phyloP scores from a whole-genome alignment of 768 basidiomycete genomes.

The Lentinus tigrinus region DNA sequence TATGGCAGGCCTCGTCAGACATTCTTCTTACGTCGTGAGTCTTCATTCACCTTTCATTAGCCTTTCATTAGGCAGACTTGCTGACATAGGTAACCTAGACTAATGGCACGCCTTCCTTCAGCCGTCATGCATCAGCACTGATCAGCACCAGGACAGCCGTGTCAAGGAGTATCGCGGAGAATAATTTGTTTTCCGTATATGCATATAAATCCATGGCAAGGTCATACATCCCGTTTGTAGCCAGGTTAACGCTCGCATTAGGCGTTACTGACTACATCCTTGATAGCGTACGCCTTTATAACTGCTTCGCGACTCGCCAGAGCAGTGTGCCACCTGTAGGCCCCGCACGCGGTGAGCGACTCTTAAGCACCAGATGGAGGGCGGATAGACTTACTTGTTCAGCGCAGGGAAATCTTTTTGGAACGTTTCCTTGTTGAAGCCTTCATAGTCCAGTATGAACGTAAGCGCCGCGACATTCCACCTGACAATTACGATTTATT shows the following conservation, averaged over 20 bases:
- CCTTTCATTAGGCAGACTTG: too few species aligned
- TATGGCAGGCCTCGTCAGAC: too few species aligned
- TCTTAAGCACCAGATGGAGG: neutral
- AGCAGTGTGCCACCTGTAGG: neutral
- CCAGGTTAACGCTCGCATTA: slow-evolving; percentile 2
- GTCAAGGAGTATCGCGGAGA: too few species aligned
- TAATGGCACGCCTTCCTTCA: too few species aligned
- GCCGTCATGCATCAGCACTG: too few species aligned
- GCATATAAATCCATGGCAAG: too few species aligned
- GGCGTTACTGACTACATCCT: slow-evolving; percentile 16
- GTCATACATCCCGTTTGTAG: too few species aligned
- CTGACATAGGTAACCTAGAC: too few species aligned
- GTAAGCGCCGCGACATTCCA: neutral
- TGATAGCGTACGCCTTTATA: neutral
- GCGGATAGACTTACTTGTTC: neutral
- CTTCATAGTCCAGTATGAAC: slow-evolving; percentile 3
- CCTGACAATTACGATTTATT: neutral
- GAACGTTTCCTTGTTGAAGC: slow-evolving; percentile 1
- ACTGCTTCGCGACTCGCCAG: neutral
- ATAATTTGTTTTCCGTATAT: too few species aligned
- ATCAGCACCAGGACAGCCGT: too few species aligned
- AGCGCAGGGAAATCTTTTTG: slow-evolving; percentile 12
- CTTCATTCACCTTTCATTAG: too few species aligned
- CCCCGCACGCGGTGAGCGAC: neutral
- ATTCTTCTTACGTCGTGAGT: too few species aligned